These are phyloP conservation scores for Croton laevigatus DNA, from an alignment of 441 rosid genomes.

Conservation along the genomic window DNA sequence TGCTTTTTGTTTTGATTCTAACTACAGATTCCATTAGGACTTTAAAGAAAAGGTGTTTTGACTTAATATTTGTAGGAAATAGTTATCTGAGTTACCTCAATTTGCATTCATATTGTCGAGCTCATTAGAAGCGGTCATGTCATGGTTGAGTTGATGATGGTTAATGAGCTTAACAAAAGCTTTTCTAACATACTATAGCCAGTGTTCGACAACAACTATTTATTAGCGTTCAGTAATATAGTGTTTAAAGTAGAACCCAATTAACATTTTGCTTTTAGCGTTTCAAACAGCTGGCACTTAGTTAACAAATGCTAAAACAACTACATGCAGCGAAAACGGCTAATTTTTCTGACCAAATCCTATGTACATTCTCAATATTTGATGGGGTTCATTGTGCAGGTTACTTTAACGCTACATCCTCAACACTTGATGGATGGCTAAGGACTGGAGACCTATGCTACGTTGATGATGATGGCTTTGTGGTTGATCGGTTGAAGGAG, in stretches of 20 bases:
- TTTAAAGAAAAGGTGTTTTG: background rate
- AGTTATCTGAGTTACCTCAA: background rate
- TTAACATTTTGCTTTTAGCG: no score
- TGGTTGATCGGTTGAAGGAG: conserved; percentile 91
- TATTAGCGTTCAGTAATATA: no score
- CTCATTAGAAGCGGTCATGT: background rate
- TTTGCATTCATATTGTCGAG: background rate
- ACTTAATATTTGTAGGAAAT: background rate
- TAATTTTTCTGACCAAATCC: background rate
- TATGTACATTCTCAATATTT: background rate
- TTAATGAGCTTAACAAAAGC: no score
- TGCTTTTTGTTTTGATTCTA: background rate
- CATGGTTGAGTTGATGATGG: no score
- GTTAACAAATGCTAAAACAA: background rate
- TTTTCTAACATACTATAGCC: no score
- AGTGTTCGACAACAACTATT: no score
- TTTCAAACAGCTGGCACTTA: no score
- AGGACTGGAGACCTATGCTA: conserved; percentile 93
- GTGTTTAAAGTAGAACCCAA: no score
- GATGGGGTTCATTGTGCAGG: conserved; percentile 39
- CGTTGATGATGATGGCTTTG: conserved; percentile 83
- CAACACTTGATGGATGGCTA: conserved; percentile 87
- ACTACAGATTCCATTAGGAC: background rate
- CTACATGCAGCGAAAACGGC: background rate
- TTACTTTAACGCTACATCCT: conserved; percentile 78